Base-by-base conservation (phyloP, 345 rosid genomes). In the Dimocarpus longan region DNA sequence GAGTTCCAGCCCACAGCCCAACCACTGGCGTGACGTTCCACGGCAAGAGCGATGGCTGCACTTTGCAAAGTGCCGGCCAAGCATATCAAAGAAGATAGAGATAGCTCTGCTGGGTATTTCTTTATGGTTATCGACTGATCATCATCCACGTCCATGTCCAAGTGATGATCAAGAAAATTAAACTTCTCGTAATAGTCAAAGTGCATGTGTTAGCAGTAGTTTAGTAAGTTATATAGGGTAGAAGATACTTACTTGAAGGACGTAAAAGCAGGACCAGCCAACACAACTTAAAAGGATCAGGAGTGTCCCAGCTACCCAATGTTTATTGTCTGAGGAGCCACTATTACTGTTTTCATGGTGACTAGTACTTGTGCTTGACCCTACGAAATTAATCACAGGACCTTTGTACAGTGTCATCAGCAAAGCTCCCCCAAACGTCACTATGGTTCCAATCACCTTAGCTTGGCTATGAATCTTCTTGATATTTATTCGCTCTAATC, bases 1-100 rank as follows among this genome's bases (percentile, higher is more conserved):
- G 90, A 81, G 84, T 93, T 91, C 93, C 88, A 91, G 4, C 91
- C 94, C 22, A 91, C 87, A 0, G 88, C 88, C 97, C 97, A 90
- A 2, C 91, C 91, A 6, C 86, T 56, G 0, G 90, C 50, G 76
- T 68, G 91, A 72, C 57, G 92, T 68, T 89, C 93, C 15, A 85
- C 82, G 4, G 73, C 82, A 7, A 91, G 75, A 0, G 95, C 92
- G 4, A 93, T 74, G 0, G 68, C 89, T 5, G 81, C 74, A 72
- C 93, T 89, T 81, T 93, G 95, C 56, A 88, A 7, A 0, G 94
- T 84, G 66, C 97, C 97, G 1, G 91, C 44, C 65, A 89, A 66
- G 81, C 97, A 95, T 80, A 93, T 95, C 83, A 90, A 65, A 16
- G 90, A 73, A 13, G 93, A 82, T 4, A 89, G 89, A 10, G 95